These are phyloP conservation scores for Saprolegnia diclina DNA, from an alignment of 352 stramenopile genomes.

Conservation along the genomic window DNA sequence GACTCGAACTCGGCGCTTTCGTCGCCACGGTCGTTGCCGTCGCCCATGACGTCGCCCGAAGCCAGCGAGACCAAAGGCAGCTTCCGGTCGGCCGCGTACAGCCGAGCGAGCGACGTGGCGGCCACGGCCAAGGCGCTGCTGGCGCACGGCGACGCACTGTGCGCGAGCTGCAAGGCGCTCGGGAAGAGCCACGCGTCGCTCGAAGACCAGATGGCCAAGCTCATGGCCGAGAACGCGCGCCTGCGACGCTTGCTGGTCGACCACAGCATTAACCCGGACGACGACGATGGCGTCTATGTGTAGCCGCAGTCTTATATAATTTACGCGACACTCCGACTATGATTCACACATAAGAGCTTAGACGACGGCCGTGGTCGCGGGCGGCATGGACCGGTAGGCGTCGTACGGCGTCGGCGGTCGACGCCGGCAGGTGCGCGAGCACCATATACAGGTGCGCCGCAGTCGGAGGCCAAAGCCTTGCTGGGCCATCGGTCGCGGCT, in stretches of 20 bases:
- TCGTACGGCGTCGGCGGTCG: background rate
- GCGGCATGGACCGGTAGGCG: background rate
- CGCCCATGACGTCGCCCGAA: constrained; percentile 24
- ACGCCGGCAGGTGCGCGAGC: background rate
- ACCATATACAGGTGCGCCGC: background rate
- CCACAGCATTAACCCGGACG: constrained; percentile 25
- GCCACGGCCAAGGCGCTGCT: background rate
- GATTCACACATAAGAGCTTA: background rate
- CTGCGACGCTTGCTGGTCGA: constrained; percentile 21
- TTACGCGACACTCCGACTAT: too few relatives aligned
- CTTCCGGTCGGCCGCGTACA: constrained; percentile 11
- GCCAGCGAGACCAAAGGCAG: constrained; percentile 19
- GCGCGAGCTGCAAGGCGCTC: background rate
- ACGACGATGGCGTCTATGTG: constrained; percentile 7
- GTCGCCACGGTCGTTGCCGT: constrained; percentile 18
- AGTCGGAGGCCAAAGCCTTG: constrained; percentile 12
- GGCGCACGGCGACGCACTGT: constrained; percentile 2
- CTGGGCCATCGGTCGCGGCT: constrained; percentile 6
- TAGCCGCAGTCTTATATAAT: constrained; percentile 5
- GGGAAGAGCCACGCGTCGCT: background rate
- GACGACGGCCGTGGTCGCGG: background rate
- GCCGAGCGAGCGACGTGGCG: background rate
- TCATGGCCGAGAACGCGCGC: constrained; percentile 22
- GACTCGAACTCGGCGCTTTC: background rate
- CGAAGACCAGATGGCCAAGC: constrained; percentile 5